Percentiles rank a stretch among this genome's conserved stretches.
phyloP scores from a whole-genome alignment of 495 filamentous ascomycete genomes.

The Xylona heveae region DNA sequence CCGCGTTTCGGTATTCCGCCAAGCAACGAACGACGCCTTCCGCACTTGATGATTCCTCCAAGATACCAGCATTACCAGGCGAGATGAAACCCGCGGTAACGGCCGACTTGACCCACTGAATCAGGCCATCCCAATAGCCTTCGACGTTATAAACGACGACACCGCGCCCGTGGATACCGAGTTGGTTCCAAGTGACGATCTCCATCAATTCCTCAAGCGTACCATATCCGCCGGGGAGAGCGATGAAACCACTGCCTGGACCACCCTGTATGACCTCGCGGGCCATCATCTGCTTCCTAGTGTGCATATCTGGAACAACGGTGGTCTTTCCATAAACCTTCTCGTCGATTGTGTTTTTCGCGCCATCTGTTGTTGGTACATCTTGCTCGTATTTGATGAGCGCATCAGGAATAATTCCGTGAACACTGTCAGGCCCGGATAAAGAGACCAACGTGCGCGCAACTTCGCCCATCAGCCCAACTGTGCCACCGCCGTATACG shows the following conservation, averaged over 20 bases:
- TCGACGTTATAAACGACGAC: conserved; percentile 70
- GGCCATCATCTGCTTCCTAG: conserved; percentile 83
- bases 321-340: conserved; percentile 62
- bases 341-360: conserved; percentile 22
- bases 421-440: conserved; percentile 61
- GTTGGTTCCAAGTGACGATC: conserved; percentile 91
- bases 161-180: conserved; percentile 73
- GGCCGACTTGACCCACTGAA: conserved; percentile 62
- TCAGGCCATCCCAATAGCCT: conserved; percentile 76
- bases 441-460: conserved; percentile 72
- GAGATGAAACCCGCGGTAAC: conserved; percentile 60
- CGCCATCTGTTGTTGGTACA: conserved; percentile 11
- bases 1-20: conserved; percentile 50
- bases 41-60: conserved; percentile 50
- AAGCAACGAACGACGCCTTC: conserved; percentile 52
- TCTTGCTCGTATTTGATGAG: conserved; percentile 65
- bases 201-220: conserved; percentile 95
- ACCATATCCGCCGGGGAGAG: conserved; percentile 76
- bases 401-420: conserved; percentile 78
- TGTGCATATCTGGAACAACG: conserved; percentile 86
- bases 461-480: conserved; percentile 86
- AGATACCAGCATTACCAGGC: conserved; percentile 41
- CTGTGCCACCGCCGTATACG: conserved; percentile 88
- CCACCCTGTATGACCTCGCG: conserved; percentile 62
- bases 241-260: conserved; percentile 71